phyloP scores from a whole-genome alignment of 2,329 filamentous ascomycete genomes.

The Raffaelea deltoideospora region DNA sequence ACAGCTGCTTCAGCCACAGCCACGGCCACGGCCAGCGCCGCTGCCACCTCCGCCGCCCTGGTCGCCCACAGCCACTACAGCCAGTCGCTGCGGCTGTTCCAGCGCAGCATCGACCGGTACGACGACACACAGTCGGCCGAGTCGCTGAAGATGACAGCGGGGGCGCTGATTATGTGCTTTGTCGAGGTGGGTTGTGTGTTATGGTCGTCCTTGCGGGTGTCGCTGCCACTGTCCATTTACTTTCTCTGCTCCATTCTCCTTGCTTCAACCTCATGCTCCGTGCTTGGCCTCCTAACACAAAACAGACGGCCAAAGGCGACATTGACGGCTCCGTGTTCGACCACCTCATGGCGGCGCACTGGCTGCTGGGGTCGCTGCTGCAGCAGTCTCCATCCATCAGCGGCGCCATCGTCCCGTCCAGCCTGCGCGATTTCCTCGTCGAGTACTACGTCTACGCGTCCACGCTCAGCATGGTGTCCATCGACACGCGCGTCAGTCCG shows the following conservation, averaged over 20 bases:
- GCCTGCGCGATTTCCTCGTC: slow-evolving; percentile 26
- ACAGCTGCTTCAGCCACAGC: no score
- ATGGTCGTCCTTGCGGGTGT: neutral
- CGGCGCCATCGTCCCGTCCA: slow-evolving; percentile 18
- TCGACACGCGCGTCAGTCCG: slow-evolving; percentile 16
- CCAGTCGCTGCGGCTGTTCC: slow-evolving; percentile 20
- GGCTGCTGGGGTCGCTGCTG: slow-evolving; percentile 11
- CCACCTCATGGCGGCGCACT: slow-evolving; percentile 27
- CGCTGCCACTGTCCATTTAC: no score
- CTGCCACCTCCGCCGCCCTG: neutral
- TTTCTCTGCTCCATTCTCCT: no score
- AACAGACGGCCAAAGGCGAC: slow-evolving; percentile 22
- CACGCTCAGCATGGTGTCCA: slow-evolving; percentile 30
- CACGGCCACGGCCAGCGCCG: neutral
- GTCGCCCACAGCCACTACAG: slow-evolving; percentile 21
- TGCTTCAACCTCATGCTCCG: no score
- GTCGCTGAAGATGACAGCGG: slow-evolving; percentile 23
- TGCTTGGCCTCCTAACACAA: neutral
- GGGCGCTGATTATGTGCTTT: slow-evolving; percentile 29
- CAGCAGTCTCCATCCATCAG: neutral
- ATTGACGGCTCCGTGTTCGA: slow-evolving; percentile 29
- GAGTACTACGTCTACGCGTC: slow-evolving; percentile 33
- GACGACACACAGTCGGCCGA: neutral
- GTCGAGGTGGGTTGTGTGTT: slow-evolving; percentile 23
- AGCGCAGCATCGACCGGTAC: slow-evolving; percentile 19